phyloP scores from a whole-genome alignment of 371 early-diverging fungal genomes.

The Phascolomyces articulosus region DNA sequence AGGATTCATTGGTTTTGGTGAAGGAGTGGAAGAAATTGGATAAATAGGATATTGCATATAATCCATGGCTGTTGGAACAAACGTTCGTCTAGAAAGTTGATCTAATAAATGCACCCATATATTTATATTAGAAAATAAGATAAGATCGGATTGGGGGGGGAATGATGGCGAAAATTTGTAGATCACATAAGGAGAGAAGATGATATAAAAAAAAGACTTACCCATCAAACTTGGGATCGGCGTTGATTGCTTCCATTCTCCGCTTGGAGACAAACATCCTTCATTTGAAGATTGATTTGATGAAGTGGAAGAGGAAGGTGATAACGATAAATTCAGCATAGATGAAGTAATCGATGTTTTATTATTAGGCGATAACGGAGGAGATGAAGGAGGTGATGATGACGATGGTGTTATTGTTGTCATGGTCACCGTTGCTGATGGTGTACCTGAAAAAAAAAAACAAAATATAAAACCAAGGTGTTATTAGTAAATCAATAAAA shows the following conservation, averaged over 20 bases:
- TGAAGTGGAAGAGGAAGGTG: conserved; percentile 37
- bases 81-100: conserved; percentile 35
- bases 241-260: conserved; percentile 23
- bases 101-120: conserved; percentile 19
- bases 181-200: not conserved
- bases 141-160: no score
- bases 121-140: no score
- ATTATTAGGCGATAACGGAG: conserved; percentile 9
- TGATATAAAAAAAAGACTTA: conserved; percentile 9
- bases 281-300: conserved; percentile 11
- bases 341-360: conserved; percentile 27
- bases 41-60: conserved; percentile 26
- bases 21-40: conserved; percentile 13
- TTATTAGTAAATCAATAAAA: not conserved
- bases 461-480: no score
- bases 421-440: not conserved
- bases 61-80: conserved; percentile 18
- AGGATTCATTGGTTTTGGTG: not conserved
- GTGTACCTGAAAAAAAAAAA: not conserved
- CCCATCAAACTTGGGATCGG: conserved; percentile 50
- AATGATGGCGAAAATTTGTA: not conserved
- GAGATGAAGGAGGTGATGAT: conserved; percentile 23
- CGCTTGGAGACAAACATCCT: conserved; percentile 2
- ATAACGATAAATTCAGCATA: conserved; percentile 45
- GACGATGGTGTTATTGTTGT: conserved; percentile 14